Evolutionary conservation across 495 filamentous ascomycete species (phyloP).

Genomic region (Stereocaulon alpinum): DNA sequence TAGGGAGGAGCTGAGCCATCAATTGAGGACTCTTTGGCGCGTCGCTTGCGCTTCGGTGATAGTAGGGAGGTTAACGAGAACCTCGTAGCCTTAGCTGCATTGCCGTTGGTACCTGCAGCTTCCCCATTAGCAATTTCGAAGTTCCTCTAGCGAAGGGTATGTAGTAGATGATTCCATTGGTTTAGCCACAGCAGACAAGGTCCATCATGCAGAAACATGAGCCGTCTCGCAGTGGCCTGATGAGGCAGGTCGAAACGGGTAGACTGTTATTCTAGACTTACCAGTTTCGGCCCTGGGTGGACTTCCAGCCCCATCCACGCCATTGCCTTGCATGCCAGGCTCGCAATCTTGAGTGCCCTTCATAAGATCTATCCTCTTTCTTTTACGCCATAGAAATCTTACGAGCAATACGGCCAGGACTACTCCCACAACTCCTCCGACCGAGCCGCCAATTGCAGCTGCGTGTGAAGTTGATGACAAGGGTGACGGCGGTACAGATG

Average conservation of each 20-base stretch:
- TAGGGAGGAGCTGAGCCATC: not conserved
- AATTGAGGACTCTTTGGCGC: not conserved
- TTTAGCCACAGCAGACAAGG: not conserved
- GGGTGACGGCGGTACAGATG: not conserved
- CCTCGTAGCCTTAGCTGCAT: not conserved
- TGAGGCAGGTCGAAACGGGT: not conserved
- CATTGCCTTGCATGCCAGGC: not conserved
- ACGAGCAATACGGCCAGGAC: conserved; percentile 8
- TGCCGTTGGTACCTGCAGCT: conserved; percentile 3
- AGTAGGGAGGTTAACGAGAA: not conserved
- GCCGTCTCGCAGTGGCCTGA: not conserved
- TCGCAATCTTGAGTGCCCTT: not conserved
- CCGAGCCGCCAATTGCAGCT: conserved; percentile 10
- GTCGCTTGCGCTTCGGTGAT: not conserved
- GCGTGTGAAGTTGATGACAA: not conserved
- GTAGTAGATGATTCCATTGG: not conserved
- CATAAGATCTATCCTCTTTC: not conserved
- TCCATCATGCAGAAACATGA: not conserved
- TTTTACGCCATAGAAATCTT: conserved; percentile 5
- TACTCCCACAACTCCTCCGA: conserved; percentile 11
- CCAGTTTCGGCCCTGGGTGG: not conserved
- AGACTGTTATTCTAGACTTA: not conserved
- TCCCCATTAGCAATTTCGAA: not conserved
- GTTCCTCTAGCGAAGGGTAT: not conserved
- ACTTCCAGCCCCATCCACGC: not conserved